Evolutionary conservation across 73 alveolate species (phyloP), one percentile per base, ranked within the genome.

Genomic region (Uronychia setigera): DNA sequence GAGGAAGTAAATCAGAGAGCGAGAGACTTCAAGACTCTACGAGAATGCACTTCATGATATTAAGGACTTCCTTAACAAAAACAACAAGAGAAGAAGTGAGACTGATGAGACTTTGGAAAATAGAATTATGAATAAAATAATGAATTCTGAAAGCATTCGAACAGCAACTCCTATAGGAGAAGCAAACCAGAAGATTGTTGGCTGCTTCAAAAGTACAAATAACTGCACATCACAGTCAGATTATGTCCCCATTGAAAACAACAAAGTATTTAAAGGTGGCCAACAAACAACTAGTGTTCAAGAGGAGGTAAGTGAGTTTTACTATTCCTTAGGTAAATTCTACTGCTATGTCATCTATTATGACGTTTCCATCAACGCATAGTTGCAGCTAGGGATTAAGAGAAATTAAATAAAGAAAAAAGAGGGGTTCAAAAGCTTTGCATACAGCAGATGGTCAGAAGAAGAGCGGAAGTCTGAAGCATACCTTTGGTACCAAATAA

Each of bases 291-390:
- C n/a, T 19, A 46, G 67, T 46, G 5, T 46, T 19, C 5, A 46
- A 11, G 67, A 46, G 67, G 67, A 46, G 67, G 67, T 46, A 46
- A 46, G n/a, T n/a, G n/a, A n/a, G n/a, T n/a, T n/a, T n/a, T n/a
- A 46, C 67, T 19, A 5, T 46, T 5, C 67, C 67, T 46, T 11
- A 46, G 5, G 67, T 19, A 46, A 46, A 19, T 46, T 46, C 67
- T 11, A 46, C 67, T 5, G 67, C 67, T 11, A 46, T 19, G n/a
- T 46, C 67, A 5, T 46, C 67, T 19, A 46, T 46, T 46, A 19
- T 46, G n/a, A 46, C 67, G n/a, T 46, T 46, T 5, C 67, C 67
- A 5, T 46, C 67, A 11, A 19, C 67, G 5, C 67, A 46, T 46
- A n/a, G n/a, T n/a, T n/a, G n/a, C n/a, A n/a, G n/a, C n/a, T n/a